These are phyloP conservation scores for Sordaria brevicollis DNA, from an alignment of 495 filamentous ascomycete genomes.

Conservation along the genomic window DNA sequence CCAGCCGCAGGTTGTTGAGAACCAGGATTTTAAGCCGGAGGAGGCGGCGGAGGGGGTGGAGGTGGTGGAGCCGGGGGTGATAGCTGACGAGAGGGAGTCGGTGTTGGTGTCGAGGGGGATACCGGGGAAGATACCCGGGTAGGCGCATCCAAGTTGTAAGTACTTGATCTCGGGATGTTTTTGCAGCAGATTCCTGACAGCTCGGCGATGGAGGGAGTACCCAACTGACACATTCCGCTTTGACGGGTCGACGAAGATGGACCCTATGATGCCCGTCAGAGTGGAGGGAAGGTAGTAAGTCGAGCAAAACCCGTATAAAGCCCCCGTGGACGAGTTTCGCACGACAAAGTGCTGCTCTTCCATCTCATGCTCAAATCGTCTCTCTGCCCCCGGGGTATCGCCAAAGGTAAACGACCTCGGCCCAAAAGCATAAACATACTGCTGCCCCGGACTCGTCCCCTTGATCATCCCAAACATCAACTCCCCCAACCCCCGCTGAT, in stretches of 20 bases:
- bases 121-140: slow-evolving; percentile 66
- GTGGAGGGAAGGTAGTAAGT: slow-evolving; percentile 60
- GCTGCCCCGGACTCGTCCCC: slow-evolving; percentile 22
- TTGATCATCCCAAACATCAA: neutral
- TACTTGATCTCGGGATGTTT: slow-evolving; percentile 52
- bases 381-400: neutral
- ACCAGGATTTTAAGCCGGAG: slow-evolving; percentile 45
- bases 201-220: slow-evolving; percentile 71
- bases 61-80: slow-evolving; percentile 25
- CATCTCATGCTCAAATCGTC: neutral
- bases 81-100: slow-evolving; percentile 38
- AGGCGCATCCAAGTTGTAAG: slow-evolving; percentile 70
- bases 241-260: slow-evolving; percentile 72
- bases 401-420: neutral
- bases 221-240: slow-evolving; percentile 80
- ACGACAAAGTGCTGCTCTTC: slow-evolving; percentile 82
- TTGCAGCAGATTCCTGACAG: slow-evolving; percentile 56
- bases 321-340: slow-evolving; percentile 79
- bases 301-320: slow-evolving; percentile 78
- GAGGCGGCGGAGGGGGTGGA: neutral
- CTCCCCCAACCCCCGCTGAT: slow-evolving; percentile 47
- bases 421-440: neutral
- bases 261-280: slow-evolving; percentile 66
- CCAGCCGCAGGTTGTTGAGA: slow-evolving; percentile 33
- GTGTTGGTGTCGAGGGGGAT: slow-evolving; percentile 51